Conservation (phyloP, 257 asterid species). For the Thymus quinquecostatus region DNA sequence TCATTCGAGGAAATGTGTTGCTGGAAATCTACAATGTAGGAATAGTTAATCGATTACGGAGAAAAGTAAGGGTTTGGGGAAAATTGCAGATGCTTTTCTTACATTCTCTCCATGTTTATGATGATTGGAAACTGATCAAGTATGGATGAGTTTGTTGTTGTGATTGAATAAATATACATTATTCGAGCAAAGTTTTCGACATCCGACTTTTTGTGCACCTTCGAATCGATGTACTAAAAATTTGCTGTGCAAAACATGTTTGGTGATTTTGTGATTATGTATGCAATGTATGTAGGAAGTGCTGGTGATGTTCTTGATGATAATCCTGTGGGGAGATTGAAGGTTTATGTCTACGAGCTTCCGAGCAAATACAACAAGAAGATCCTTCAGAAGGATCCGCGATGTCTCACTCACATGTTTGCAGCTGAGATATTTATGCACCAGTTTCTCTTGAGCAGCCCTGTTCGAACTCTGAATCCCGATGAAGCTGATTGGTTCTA, state of each 20-base stretch:
- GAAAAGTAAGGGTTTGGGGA: background rate
- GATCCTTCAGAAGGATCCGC: slow-evolving; percentile 79
- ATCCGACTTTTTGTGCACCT: background rate
- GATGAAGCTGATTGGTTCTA: slow-evolving; percentile 91
- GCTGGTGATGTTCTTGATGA: slow-evolving; percentile 81
- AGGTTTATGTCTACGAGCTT: slow-evolving; percentile 81
- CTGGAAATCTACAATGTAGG: background rate
- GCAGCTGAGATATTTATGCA: slow-evolving; percentile 94
- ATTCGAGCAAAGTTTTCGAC: background rate
- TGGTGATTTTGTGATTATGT: background rate
- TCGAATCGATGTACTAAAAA: background rate
- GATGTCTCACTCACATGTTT: slow-evolving; percentile 88
- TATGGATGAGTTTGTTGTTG: background rate
- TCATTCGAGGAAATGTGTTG: background rate
- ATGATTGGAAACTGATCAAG: slow-evolving; percentile 40
- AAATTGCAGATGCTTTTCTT: slow-evolving; percentile 42
- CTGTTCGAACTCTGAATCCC: slow-evolving; percentile 80
- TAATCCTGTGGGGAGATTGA: slow-evolving; percentile 75
- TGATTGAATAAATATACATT: background rate
- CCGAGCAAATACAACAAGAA: slow-evolving; percentile 90
- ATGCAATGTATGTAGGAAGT: slow-evolving; percentile 36
- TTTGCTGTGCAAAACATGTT: background rate
- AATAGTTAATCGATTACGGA: background rate
- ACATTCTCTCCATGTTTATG: slow-evolving; percentile 57
- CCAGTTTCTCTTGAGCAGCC: slow-evolving; percentile 66